These are phyloP conservation scores for Kwoniella botswanensis DNA, from an alignment of 768 basidiomycete species.

Conservation along the genomic window DNA sequence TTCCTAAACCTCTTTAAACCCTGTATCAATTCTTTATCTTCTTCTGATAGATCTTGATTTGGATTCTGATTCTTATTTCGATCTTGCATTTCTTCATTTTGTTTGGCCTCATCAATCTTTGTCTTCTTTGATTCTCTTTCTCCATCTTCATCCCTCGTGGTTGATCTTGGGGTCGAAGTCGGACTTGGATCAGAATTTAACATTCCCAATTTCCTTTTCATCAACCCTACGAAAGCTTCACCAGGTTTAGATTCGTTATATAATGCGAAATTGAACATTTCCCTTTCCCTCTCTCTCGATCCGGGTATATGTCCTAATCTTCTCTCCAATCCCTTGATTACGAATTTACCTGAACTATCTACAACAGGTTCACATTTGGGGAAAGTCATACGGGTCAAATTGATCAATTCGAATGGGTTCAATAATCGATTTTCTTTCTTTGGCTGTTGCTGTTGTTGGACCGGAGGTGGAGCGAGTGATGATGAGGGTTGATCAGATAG, in stretches of 20 bases:
- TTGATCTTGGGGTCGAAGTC: not conserved
- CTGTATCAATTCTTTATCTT: slow-evolving; percentile 45
- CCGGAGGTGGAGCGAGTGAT: not conserved
- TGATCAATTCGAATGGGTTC: slow-evolving; percentile 51
- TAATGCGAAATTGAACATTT: slow-evolving; percentile 51
- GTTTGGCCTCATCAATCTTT: not conserved
- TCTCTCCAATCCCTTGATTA: slow-evolving; percentile 43
- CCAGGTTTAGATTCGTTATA: slow-evolving; percentile 15
- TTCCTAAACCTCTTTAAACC: slow-evolving; percentile 47
- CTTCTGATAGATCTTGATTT: slow-evolving; percentile 22
- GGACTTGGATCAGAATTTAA: slow-evolving; percentile 9
- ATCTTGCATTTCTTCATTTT: slow-evolving; percentile 5
- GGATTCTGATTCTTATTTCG: slow-evolving; percentile 4
- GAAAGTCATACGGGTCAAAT: slow-evolving; percentile 46
- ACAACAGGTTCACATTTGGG: slow-evolving; percentile 43
- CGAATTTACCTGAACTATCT: slow-evolving; percentile 43
- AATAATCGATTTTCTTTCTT: slow-evolving; percentile 39
- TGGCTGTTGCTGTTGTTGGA: not conserved
- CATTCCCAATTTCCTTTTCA: slow-evolving; percentile 24
- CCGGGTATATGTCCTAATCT: slow-evolving; percentile 40
- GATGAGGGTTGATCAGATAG: not conserved
- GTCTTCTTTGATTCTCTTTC: slow-evolving; percentile 2
- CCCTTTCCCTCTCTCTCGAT: slow-evolving; percentile 26
- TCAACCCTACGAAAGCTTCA: slow-evolving; percentile 18
- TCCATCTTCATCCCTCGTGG: not conserved